These are phyloP conservation scores for Fraxinus xanthoxyloides DNA, from an alignment of 305 asterid species.

Conservation along the genomic window DNA sequence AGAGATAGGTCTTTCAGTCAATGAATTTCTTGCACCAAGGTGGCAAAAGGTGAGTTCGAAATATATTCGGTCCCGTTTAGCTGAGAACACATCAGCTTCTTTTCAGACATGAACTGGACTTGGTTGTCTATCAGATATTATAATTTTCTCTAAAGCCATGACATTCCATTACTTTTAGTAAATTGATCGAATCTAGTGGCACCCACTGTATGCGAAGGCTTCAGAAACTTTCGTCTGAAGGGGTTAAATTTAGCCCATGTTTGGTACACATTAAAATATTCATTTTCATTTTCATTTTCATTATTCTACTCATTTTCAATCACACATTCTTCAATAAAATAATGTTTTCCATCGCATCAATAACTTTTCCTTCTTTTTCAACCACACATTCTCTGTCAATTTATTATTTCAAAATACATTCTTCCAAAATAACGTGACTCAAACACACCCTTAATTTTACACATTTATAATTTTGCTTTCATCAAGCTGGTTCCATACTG, in stretches of 20 bases:
- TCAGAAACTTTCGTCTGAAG: background rate
- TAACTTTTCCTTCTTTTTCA: too few relatives aligned
- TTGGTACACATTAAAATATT: too few relatives aligned
- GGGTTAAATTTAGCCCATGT: too few relatives aligned
- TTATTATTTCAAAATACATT: too few relatives aligned
- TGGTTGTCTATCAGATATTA: background rate
- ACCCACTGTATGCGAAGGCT: background rate
- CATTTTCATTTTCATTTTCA: too few relatives aligned
- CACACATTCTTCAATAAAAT: too few relatives aligned
- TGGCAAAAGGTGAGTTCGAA: slow-evolving; percentile 33
- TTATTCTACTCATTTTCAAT: too few relatives aligned
- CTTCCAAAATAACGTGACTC: too few relatives aligned
- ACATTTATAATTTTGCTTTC: background rate
- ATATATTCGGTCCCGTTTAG: background rate
- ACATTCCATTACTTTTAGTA: background rate
- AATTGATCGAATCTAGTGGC: background rate
- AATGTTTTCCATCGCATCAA: too few relatives aligned
- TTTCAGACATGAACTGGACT: background rate
- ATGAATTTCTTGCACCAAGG: slow-evolving; percentile 49
- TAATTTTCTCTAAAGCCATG: background rate
- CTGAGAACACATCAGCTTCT: background rate
- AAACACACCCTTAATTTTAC: too few relatives aligned
- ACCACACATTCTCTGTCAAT: too few relatives aligned
- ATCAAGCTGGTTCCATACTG: background rate
- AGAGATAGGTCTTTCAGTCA: slow-evolving; percentile 41